These are phyloP conservation scores for Triangularia verruculosa DNA, from an alignment of 2,329 filamentous ascomycete genomes.

Conservation along the genomic window DNA sequence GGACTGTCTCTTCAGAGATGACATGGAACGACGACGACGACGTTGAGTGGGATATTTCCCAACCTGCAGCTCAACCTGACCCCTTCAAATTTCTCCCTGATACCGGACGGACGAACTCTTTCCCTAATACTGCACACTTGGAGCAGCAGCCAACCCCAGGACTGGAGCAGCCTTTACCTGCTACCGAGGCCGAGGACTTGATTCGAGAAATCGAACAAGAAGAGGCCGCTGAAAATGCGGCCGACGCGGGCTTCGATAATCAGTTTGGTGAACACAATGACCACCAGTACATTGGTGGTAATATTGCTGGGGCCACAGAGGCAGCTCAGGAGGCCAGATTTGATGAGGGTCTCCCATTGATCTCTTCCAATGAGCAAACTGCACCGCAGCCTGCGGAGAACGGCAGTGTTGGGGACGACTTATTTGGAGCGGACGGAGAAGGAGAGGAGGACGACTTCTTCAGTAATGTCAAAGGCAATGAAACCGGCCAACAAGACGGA, in stretches of 20 bases:
- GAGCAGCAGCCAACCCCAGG: slow-evolving; percentile 27
- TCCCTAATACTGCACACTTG: slow-evolving; percentile 53
- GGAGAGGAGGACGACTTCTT: slow-evolving; percentile 63
- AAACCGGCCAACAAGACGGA: slow-evolving; percentile 30
- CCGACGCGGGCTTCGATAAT: slow-evolving; percentile 21
- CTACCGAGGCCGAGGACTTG: slow-evolving; percentile 53
- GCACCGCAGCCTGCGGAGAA: not conserved
- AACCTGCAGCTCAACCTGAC: slow-evolving; percentile 52
- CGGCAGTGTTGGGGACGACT: slow-evolving; percentile 15
- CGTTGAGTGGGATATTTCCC: slow-evolving; percentile 49
- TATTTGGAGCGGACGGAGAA: slow-evolving; percentile 43
- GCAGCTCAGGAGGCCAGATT: slow-evolving; percentile 57
- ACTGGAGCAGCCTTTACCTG: slow-evolving; percentile 41
- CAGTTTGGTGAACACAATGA: slow-evolving; percentile 14
- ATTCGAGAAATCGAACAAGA: slow-evolving; percentile 52
- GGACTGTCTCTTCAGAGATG: slow-evolving; percentile 61
- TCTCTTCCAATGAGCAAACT: slow-evolving; percentile 38
- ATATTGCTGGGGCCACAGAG: slow-evolving; percentile 40
- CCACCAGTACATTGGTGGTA: slow-evolving; percentile 43
- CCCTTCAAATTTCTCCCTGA: slow-evolving; percentile 59
- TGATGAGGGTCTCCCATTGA: slow-evolving; percentile 68
- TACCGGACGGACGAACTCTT: slow-evolving; percentile 60
- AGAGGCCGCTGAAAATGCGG: slow-evolving; percentile 42
- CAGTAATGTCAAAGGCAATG: slow-evolving; percentile 43
- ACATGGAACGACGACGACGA: slow-evolving; percentile 59